These are phyloP conservation scores for Dendrobium huoshanense DNA, from an alignment of 106 monocot genomes.

Conservation along the genomic window DNA sequence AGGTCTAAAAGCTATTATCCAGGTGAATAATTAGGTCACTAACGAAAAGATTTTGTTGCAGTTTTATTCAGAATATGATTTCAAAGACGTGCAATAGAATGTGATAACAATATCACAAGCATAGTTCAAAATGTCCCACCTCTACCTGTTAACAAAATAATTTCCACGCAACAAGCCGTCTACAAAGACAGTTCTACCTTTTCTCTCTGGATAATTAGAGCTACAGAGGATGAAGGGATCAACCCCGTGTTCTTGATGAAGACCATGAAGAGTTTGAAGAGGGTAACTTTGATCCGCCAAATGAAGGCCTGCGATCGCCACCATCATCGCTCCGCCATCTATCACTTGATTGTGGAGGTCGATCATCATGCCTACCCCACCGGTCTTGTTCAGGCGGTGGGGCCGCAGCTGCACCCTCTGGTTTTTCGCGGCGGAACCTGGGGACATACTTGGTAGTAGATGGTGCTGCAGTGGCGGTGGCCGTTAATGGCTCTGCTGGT, in stretches of 20 bases:
- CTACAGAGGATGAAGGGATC: no score
- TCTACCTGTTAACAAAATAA: no score
- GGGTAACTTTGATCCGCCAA: constrained; percentile 39
- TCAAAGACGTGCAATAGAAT: no score
- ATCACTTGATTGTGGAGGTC: constrained; percentile 29
- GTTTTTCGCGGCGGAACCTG: constrained; percentile 25
- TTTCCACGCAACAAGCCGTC: no score
- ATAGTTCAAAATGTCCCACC: no score
- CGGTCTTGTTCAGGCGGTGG: constrained; percentile 38
- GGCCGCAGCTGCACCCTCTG: not conserved
- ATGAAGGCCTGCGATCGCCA: constrained; percentile 18
- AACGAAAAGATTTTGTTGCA: no score
- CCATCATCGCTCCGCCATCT: constrained; percentile 45
- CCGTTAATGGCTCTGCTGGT: constrained; percentile 22
- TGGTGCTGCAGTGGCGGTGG: constrained; percentile 23
- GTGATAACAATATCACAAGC: no score
- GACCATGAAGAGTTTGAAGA: constrained; percentile 40
- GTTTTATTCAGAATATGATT: no score
- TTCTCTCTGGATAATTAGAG: no score
- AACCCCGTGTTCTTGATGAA: constrained; percentile 23
- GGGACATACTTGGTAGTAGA: constrained; percentile 53
- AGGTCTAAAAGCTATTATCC: no score
- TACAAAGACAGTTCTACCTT: no score
- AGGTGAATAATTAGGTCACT: no score
- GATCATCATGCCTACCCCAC: constrained; percentile 40